Evolutionary conservation across 768 basidiomycete genomes (phyloP).

Genomic region (Strobilomyces echinocephalus): DNA sequence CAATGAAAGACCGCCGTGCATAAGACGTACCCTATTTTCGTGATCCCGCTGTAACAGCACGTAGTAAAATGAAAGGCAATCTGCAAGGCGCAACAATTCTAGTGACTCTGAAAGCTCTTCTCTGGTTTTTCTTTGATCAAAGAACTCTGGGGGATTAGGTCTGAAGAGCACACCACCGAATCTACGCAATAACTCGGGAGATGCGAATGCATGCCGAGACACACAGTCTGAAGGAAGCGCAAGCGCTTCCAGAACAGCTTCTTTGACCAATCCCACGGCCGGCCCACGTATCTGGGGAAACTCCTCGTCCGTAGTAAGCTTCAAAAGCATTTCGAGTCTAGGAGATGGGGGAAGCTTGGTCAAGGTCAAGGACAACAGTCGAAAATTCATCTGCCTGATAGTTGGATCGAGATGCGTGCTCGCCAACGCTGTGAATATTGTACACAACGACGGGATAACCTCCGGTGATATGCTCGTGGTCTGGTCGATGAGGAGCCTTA

Average conservation of each 20-base stretch:
- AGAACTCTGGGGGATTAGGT: constrained; percentile 51
- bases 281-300: constrained; percentile 68
- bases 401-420: constrained; percentile 57
- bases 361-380: constrained; percentile 52
- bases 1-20: not conserved
- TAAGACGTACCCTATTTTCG: constrained; percentile 45
- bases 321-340: constrained; percentile 51
- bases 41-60: constrained; percentile 56
- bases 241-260: constrained; percentile 54
- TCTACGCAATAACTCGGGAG: constrained; percentile 48
- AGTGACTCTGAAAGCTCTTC: constrained; percentile 48
- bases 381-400: constrained; percentile 57
- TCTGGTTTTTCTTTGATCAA: constrained; percentile 34
- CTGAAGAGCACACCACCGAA: constrained; percentile 60
- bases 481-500: constrained; percentile 25
- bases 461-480: constrained; percentile 37
- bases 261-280: constrained; percentile 64
- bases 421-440: constrained; percentile 50
- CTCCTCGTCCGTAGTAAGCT: constrained; percentile 44
- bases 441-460: constrained; percentile 43
- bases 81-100: constrained; percentile 59
- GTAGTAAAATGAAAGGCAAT: constrained; percentile 67
- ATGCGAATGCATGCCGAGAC: constrained; percentile 44
- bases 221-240: constrained; percentile 21
- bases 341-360: constrained; percentile 42